Base-by-base conservation (phyloP, 305 asterid species). In the Fraxinus dipetala region DNA sequence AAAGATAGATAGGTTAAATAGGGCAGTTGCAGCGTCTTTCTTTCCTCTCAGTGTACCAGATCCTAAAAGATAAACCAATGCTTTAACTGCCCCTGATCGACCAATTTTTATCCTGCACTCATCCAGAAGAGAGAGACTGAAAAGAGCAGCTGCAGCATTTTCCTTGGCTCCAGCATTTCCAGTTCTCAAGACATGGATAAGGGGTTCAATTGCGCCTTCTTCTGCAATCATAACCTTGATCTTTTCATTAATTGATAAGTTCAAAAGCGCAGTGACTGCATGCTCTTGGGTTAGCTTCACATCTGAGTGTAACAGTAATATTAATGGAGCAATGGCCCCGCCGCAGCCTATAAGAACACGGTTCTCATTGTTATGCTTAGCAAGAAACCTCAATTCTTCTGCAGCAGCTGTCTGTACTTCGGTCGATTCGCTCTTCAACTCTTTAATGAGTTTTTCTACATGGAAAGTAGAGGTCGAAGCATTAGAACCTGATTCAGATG, bases 101-200 rank as follows among this genome's bases (percentile, higher is more conserved):
- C 99, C 99, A 16, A 94, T 92, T 87, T 91, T 94, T 63, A 89
- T 82, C 81, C 95, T 86, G 89, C 87, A 90, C 86, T 93, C 99
- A 24, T 94, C 98, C 81, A 93, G 74, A 74, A 91, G 88, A 4
- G 99, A 95, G 78, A 95, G 91, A 87, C 99, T 96, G 85, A 93
- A 96, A 61, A 96, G 87, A 72, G 98, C 85, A 11, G 99, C 99
- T 22, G 99, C 99, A 14, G 99, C 98, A 35, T 96, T 96, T 86
- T 93, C 99, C 81, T 91, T 93, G 32, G 98, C 95, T 24, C 88
- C 92, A 0, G 88, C 63, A 75, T 90, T 96, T 86, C 99, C 99
- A 2, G 91, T 90, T 87, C 80, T 88, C 78, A 96, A 72, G 36
- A 91, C 98, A 30, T 94, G 91, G 83, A 96, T 94, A 69, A 96